These are phyloP conservation scores for Wickerhamiella spandovensis DNA, from an alignment of 805 yeast genomes.

Conservation along the genomic window DNA sequence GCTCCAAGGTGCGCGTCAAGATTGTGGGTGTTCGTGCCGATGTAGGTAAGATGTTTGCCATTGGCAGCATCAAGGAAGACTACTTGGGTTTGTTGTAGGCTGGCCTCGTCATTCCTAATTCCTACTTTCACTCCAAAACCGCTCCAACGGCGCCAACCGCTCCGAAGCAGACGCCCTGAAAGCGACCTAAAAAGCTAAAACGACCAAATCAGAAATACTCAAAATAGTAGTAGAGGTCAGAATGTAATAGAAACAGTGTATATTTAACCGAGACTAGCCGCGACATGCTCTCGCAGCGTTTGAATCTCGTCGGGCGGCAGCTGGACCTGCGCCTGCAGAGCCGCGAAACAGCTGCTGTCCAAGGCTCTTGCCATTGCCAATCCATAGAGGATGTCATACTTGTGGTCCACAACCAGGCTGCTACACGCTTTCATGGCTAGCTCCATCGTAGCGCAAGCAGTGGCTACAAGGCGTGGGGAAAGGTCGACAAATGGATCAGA, in stretches of 20 bases:
- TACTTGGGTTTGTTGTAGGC: slow-evolving; percentile 64
- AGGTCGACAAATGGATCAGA: slow-evolving; percentile 22
- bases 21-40: slow-evolving; percentile 96
- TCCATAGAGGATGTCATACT: slow-evolving; percentile 19
- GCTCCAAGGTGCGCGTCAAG: slow-evolving; percentile 84
- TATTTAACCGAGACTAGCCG: neutral
- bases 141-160: no score
- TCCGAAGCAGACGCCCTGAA: no score
- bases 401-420: slow-evolving; percentile 20
- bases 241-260: no score
- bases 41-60: slow-evolving; percentile 93
- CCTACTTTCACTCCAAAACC: neutral
- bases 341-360: slow-evolving; percentile 6
- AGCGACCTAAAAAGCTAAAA: no score
- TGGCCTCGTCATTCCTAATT: neutral
- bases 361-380: slow-evolving; percentile 13
- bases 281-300: neutral
- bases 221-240: no score
- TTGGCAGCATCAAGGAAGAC: slow-evolving; percentile 96
- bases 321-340: slow-evolving; percentile 5
- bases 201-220: no score
- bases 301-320: neutral
- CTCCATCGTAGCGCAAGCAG: slow-evolving; percentile 7
- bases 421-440: slow-evolving; percentile 11
- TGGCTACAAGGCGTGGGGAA: slow-evolving; percentile 13